Evolutionary conservation across 2,329 filamentous ascomycete genomes (phyloP).

Genomic region (Epichloe sylvatica): DNA sequence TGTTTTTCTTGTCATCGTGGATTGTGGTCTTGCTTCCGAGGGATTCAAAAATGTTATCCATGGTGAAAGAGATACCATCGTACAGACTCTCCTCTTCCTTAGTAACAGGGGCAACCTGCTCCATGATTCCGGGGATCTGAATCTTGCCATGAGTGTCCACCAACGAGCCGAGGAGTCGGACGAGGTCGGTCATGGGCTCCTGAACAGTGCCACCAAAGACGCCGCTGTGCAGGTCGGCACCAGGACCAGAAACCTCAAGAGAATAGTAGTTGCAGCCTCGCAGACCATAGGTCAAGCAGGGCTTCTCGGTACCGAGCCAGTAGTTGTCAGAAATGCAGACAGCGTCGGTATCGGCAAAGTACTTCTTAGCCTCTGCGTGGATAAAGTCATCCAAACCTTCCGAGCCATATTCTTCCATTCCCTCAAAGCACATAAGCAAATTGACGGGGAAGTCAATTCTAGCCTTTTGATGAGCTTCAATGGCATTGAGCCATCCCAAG

Average conservation of each 20-base stretch:
- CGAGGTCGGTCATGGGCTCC: constrained; percentile 95
- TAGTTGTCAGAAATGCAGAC: constrained; percentile 99
- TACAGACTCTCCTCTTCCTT: constrained; percentile 82
- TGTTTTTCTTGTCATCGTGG: constrained; percentile 74
- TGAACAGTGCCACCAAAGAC: constrained; percentile 94
- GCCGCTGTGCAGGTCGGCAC: constrained; percentile 87
- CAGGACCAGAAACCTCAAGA: constrained; percentile 78
- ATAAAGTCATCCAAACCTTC: constrained; percentile 95
- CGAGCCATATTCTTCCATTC: constrained; percentile 98
- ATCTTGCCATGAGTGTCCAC: constrained; percentile 90
- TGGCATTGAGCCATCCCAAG: constrained; percentile 92
- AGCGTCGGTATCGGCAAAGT: constrained; percentile 88
- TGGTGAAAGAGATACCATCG: constrained; percentile 79
- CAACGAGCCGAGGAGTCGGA: constrained; percentile 65
- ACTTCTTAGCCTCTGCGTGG: constrained; percentile 76
- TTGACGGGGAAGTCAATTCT: constrained; percentile 93
- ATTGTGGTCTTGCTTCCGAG: constrained; percentile 82
- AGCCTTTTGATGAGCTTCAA: constrained; percentile 93
- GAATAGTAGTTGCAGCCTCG: constrained; percentile 98
- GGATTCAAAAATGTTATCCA: constrained; percentile 91
- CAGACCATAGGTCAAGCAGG: constrained; percentile 91
- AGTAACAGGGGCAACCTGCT: constrained; percentile 81
- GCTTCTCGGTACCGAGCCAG: constrained; percentile 98
- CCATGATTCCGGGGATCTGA: constrained; percentile 80
- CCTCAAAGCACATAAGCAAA: constrained; percentile 97